Evolutionary conservation across 257 asterid genomes (phyloP).

Genomic region (Primulina huaijiensis): DNA sequence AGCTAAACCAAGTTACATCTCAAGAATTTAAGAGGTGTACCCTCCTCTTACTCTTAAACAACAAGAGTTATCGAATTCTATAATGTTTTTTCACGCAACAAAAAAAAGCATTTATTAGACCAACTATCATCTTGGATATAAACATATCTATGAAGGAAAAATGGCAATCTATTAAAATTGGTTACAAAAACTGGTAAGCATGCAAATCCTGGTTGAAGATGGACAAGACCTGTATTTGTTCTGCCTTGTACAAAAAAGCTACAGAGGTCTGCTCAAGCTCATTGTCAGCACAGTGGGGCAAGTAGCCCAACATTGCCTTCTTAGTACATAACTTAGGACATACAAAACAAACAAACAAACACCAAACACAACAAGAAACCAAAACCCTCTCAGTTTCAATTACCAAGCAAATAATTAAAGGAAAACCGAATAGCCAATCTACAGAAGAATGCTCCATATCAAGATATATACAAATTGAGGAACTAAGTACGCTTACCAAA

Average conservation of each 20-base stretch:
- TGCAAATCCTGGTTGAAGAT: slow-evolving; percentile 92
- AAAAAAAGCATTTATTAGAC: slow-evolving; percentile 22
- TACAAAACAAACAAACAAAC: slow-evolving; percentile 99
- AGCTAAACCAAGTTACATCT: slow-evolving; percentile 29
- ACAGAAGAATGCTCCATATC: slow-evolving; percentile 45
- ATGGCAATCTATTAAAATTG: slow-evolving; percentile 31
- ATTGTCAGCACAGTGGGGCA: slow-evolving; percentile 99
- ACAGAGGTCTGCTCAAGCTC: slow-evolving; percentile 99
- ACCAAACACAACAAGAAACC: slow-evolving; percentile 97
- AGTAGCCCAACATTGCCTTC: slow-evolving; percentile 99
- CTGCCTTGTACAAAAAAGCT: slow-evolving; percentile 96
- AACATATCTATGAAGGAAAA: slow-evolving; percentile 21
- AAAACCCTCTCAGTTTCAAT: slow-evolving; percentile 87
- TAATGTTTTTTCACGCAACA: slow-evolving; percentile 5
- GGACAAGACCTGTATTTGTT: slow-evolving; percentile 92
- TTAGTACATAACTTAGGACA: slow-evolving; percentile 85
- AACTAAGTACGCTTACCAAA: slow-evolving; percentile 81
- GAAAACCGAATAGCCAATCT: slow-evolving; percentile 39
- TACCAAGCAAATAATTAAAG: slow-evolving; percentile 57
- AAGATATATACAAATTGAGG: slow-evolving; percentile 41
- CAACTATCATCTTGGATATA: slow-evolving; percentile 22
- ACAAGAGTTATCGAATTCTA: slow-evolving; percentile 15
- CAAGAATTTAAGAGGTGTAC: slow-evolving; percentile 21
- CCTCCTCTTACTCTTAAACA: slow-evolving; percentile 22
- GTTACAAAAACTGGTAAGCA: slow-evolving; percentile 58